Evolutionary conservation across 768 basidiomycete species (phyloP).

Genomic region (Tylopilus rubrobrunneus): DNA sequence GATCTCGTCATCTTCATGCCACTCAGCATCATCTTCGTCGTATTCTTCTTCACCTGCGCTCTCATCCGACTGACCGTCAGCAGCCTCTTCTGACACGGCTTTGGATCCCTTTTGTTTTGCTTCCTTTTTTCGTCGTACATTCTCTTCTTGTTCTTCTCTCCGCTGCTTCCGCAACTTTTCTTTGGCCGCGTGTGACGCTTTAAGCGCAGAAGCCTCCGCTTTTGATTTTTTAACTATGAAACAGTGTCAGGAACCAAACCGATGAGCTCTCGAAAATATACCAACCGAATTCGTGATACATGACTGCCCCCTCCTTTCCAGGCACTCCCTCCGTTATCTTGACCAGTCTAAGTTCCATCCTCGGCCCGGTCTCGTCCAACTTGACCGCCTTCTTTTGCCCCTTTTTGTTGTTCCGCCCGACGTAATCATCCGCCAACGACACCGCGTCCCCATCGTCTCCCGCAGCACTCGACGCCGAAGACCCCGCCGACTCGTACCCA

Average conservation of each 20-base stretch:
- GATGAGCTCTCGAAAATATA: constrained; percentile 6
- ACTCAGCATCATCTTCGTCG: constrained; percentile 35
- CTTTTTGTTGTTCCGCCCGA: constrained; percentile 90
- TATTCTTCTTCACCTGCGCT: constrained; percentile 39
- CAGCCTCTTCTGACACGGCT: constrained; percentile 27
- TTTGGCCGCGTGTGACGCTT: constrained; percentile 73
- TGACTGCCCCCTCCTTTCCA: constrained; percentile 88
- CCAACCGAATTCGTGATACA: constrained; percentile 93
- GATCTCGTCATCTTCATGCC: constrained; percentile 64
- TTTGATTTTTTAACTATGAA: constrained; percentile 83
- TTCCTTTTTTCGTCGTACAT: constrained; percentile 81
- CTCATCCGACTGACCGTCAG: constrained; percentile 40
- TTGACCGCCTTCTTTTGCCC: constrained; percentile 88
- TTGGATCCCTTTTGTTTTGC: constrained; percentile 25
- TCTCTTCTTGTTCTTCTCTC: constrained; percentile 86
- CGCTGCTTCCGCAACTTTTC: constrained; percentile 72
- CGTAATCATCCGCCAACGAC: constrained; percentile 86
- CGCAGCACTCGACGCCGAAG: constrained; percentile 77
- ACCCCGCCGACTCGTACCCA: constrained; percentile 77
- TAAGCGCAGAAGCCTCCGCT: constrained; percentile 62
- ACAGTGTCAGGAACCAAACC: constrained; percentile 5
- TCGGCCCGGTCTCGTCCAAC: constrained; percentile 90
- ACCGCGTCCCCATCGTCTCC: constrained; percentile 81
- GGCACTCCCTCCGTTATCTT: constrained; percentile 95
- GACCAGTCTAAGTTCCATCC: constrained; percentile 88